Evolutionary conservation across 768 basidiomycete genomes (phyloP), one percentile per base, ranked within the genome.

Genomic region (Serendipita indica): DNA sequence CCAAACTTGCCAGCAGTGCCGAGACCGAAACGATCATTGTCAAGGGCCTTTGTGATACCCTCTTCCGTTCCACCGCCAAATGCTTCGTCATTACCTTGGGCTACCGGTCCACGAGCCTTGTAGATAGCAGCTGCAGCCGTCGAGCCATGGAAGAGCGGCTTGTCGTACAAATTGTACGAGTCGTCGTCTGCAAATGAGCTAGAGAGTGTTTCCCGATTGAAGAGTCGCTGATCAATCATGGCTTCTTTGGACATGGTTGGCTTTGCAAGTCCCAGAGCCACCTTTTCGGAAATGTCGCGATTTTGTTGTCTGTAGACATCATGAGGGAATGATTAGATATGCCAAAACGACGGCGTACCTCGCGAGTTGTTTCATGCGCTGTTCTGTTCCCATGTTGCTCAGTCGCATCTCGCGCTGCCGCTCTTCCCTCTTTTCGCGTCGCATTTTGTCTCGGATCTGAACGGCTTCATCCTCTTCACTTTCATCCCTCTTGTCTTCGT

Each of bases 61-160:
- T 97, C 92, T 66, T 93, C 91, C 2, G 93, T 96, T 35, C 93
- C 93, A 59, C 88, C 92, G 56, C 90, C 91, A 68, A 88, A 94
- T 37, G 87, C 81, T 57, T 96, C 93, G 39, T 97, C 90, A 67
- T 88, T 87, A 30, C 83, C 88, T 62, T 87, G 83, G 3, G 76
- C 67, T 60, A 90, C 87, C 64, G 89, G 86, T 0, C 93, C 92
- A 27, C 84, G 78, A 3, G 94, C 89, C 70, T 93, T 94, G 77
- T 99, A 99, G 64, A 99, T 99, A n/a, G 96, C 96, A n/a, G 94
- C 91, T 0, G 89, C 92, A 16, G 94, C 94, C 3, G 86, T 83
- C 2, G 93, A 94, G 1, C 96, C 94, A 65, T 91, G 86, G 80
- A 99, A 99, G 54, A 99, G 74, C 2, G 94, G 92, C 54, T 82